Evolutionary conservation across 2,329 filamentous ascomycete genomes (phyloP).

Genomic region (Aspergillus sergii): DNA sequence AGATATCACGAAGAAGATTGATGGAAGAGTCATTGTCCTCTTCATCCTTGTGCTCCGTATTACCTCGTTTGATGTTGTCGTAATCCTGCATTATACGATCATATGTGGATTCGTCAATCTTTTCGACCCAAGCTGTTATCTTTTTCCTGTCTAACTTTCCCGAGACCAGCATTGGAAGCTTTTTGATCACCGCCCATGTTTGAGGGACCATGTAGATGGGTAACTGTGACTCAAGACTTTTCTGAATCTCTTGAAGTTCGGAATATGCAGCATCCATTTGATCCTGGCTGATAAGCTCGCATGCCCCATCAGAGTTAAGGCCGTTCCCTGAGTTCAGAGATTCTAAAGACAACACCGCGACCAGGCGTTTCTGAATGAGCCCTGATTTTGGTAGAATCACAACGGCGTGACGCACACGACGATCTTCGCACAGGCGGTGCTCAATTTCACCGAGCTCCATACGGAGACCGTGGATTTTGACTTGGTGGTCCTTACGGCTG

Average conservation of each 20-base stretch:
- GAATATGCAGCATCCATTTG: constrained; percentile 26
- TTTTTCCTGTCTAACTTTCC: constrained; percentile 43
- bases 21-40: constrained; percentile 21
- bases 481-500: constrained; percentile 65
- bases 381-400: constrained; percentile 49
- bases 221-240: constrained; percentile 45
- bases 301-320: constrained; percentile 31
- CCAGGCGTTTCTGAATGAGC: constrained; percentile 47
- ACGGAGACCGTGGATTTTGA: constrained; percentile 67
- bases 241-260: constrained; percentile 37
- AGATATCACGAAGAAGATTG: constrained; percentile 32
- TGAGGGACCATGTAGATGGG: constrained; percentile 51
- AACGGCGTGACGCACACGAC: constrained; percentile 42
- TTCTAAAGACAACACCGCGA: constrained; percentile 46
- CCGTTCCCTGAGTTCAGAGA: constrained; percentile 25
- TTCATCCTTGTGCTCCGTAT: constrained; percentile 23
- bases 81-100: constrained; percentile 44
- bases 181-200: constrained; percentile 40
- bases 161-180: constrained; percentile 44
- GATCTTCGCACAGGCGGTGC: constrained; percentile 36
- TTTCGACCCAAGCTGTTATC: constrained; percentile 49
- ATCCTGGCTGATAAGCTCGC: constrained; percentile 35
- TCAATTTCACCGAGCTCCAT: constrained; percentile 61
- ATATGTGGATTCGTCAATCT: constrained; percentile 42
- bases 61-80: constrained; percentile 29